Conservation (phyloP, 495 filamentous ascomycete species). For the Aspergillus olivimuriae region DNA sequence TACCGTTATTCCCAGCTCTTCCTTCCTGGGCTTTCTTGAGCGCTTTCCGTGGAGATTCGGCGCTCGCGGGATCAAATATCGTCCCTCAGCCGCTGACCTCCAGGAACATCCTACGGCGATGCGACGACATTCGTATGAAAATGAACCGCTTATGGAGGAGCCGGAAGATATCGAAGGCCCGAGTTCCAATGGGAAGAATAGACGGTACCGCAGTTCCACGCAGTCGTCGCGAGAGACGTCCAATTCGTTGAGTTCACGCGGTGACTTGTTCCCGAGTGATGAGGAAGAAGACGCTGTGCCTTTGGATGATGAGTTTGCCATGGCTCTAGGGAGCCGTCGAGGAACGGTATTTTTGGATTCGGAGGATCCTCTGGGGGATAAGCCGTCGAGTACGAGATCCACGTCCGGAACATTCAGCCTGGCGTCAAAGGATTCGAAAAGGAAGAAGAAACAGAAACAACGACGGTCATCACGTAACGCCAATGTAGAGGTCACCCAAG, state of each 20-base stretch:
- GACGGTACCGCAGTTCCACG: conserved; percentile 70
- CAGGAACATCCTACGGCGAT: conserved; percentile 72
- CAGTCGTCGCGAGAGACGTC: conserved; percentile 72
- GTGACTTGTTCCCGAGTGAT: conserved; percentile 90
- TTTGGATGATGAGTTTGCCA: conserved; percentile 86
- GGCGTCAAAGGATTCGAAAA: conserved; percentile 37
- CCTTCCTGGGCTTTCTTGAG: conserved; percentile 77
- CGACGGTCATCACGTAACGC: conserved; percentile 24
- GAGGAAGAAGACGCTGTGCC: conserved; percentile 91
- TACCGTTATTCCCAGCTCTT: conserved; percentile 84
- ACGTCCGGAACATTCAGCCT: conserved; percentile 49
- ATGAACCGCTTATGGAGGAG: conserved; percentile 66
- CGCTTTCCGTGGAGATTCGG: conserved; percentile 82
- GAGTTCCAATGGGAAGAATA: conserved; percentile 31
- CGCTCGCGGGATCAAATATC: conserved; percentile 72
- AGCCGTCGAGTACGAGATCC: conserved; percentile 57
- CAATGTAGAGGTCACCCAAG: conserved; percentile 18
- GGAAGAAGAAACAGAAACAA: conserved; percentile 24
- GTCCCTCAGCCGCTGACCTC: conserved; percentile 83
- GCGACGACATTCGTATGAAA: conserved; percentile 46
- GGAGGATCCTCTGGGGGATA: conserved; percentile 68
- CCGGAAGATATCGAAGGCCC: conserved; percentile 41
- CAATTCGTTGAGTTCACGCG: conserved; percentile 88
- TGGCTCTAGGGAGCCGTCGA: conserved; percentile 59
- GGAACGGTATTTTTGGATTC: conserved; percentile 51